Evolutionary conservation across 2,329 filamentous ascomycete species (phyloP), one percentile per base, ranked within the genome.

Genomic region (Colletotrichum tamarilloi): DNA sequence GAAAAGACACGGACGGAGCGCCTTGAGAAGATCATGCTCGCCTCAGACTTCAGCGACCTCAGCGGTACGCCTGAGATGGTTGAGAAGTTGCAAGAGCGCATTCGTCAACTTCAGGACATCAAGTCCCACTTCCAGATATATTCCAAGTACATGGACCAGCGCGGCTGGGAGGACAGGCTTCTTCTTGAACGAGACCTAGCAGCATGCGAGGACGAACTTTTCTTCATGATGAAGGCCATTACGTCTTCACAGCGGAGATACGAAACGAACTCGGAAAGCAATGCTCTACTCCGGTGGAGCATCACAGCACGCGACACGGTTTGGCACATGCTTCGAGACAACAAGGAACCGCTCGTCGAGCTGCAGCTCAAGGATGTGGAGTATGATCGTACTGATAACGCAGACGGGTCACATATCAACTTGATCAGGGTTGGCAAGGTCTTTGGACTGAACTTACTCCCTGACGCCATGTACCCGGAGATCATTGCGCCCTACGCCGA

Each of bases 151-250:
- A 88, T 99, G 30, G 96, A 98, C 82, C 92, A 92, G 78, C 91
- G 94, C 79, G 95, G 95, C 16, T 98, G 96, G 95, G 92, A 97
- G 79, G 96, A 98, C 80, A 91, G 95, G 42, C 87, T 98, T 72
- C 85, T 92, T n/a, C 88, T 99, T 56, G 97, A 99, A 80, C 92
- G 94, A 64, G 97, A 99, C 80, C 86, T 99, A 63, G 91, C 94
- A 11, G 91, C 91, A 24, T 98, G 95, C 79, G 97, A 98, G 81
- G 97, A 99, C 78, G 97, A 99, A 82, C 85, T 99, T 9, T 99
- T 99, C 87, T 99, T 99, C 85, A 94, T 99, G 87, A 98, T 99
- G 97, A 98, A 99, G 79, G 97, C 97, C 52, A 99, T 99, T 80
- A 99, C 97, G 1, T 97, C 95, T 3, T 97, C 96, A 5, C 97